Conservation (phyloP, 2,329 filamentous ascomycete species). For the Aphanoascus verrucosus region DNA sequence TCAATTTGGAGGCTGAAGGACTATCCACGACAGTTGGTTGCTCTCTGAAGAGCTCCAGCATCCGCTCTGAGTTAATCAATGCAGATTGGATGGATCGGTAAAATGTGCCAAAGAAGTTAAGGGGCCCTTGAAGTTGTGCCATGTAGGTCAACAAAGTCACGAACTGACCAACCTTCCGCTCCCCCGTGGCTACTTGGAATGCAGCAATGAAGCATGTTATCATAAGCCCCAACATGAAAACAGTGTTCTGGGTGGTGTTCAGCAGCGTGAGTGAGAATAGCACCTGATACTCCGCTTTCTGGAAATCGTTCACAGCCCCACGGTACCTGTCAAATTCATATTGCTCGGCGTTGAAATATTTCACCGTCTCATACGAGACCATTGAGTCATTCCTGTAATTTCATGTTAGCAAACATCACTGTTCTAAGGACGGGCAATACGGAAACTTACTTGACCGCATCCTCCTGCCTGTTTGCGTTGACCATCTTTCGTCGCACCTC, state of each 20-base stretch:
- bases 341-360: slow-evolving; percentile 76
- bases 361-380: slow-evolving; percentile 93
- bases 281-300: slow-evolving; percentile 64
- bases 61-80: slow-evolving; percentile 92
- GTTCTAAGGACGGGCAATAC: not conserved
- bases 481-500: slow-evolving; percentile 89
- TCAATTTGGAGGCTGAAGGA: slow-evolving; percentile 52
- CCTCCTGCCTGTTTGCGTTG: slow-evolving; percentile 86
- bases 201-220: slow-evolving; percentile 62
- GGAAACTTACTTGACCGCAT: slow-evolving; percentile 68
- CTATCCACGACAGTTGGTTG: slow-evolving; percentile 80
- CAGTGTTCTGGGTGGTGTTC: slow-evolving; percentile 69
- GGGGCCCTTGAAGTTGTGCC: slow-evolving; percentile 65
- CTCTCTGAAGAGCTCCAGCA: slow-evolving; percentile 93
- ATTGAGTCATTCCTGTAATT: slow-evolving; percentile 72
- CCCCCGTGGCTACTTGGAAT: slow-evolving; percentile 61
- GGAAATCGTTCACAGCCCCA: slow-evolving; percentile 58
- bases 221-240: slow-evolving; percentile 68
- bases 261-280: slow-evolving; percentile 66
- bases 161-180: slow-evolving; percentile 58
- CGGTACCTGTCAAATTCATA: slow-evolving; percentile 69
- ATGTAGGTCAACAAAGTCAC: slow-evolving; percentile 66
- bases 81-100: slow-evolving; percentile 92
- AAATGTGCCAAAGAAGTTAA: slow-evolving; percentile 88
- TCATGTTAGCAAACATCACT: not conserved